Evolutionary conservation across 441 rosid genomes (phyloP).

Genomic region (Cnidoscolus chayamansa): DNA sequence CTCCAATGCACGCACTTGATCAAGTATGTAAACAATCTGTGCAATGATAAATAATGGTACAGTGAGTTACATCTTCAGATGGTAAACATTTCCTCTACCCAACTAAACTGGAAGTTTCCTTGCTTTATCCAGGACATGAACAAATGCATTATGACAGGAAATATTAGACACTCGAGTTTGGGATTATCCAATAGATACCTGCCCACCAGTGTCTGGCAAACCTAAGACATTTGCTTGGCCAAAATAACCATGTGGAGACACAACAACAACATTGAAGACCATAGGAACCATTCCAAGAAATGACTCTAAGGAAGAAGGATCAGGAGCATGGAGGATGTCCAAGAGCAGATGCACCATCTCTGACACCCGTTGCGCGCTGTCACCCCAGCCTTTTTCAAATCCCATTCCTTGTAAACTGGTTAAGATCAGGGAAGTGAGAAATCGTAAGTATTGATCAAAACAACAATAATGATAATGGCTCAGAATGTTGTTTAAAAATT

Average conservation of each 20-base stretch:
- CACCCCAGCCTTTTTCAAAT: conserved; percentile 89
- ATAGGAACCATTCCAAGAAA: conserved; percentile 80
- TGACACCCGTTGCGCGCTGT: conserved; percentile 55
- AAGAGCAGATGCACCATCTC: conserved; percentile 67
- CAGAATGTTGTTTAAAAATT: background rate
- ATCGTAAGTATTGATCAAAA: background rate
- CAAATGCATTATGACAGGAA: background rate
- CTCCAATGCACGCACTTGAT: conserved; percentile 68
- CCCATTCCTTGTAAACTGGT: conserved; percentile 68
- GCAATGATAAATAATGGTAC: background rate
- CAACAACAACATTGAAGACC: conserved; percentile 75
- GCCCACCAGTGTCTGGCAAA: conserved; percentile 88
- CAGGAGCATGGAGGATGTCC: conserved; percentile 86
- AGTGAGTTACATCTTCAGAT: background rate
- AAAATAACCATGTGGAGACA: conserved; percentile 78
- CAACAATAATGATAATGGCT: background rate
- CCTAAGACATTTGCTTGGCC: conserved; percentile 92
- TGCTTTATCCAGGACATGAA: no score
- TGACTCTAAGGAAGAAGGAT: conserved; percentile 68
- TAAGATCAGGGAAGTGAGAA: background rate
- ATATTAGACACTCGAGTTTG: background rate
- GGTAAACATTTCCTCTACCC: background rate
- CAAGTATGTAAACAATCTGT: conserved; percentile 59
- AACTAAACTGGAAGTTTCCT: background rate
- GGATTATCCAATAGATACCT: conserved; percentile 36